A percentile compares a stretch with the other conserved stretches of the same genome.
phyloP scores from a whole-genome alignment of 257 asterid genomes.

The Solanum megistacrolobum region DNA sequence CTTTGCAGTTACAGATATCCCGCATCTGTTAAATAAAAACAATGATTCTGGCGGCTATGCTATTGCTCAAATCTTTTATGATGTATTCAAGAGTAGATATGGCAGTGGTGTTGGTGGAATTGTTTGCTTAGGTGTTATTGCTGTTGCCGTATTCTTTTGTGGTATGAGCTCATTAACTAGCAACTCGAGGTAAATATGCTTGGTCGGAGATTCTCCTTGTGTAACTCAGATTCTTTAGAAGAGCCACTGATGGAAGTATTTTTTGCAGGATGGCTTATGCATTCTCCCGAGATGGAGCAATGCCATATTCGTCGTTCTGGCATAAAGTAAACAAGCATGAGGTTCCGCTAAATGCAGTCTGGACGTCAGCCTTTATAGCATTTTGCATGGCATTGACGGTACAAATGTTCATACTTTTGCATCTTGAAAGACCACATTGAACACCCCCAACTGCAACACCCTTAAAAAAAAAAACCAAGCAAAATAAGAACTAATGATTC shows the following conservation, averaged over 20 bases:
- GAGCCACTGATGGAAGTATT: background rate
- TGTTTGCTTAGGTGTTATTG: conserved; percentile 54
- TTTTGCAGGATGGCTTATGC: conserved; percentile 82
- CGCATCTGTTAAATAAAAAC: conserved; percentile 45
- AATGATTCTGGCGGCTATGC: conserved; percentile 94
- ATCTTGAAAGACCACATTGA: background rate
- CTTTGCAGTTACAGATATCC: conserved; percentile 77
- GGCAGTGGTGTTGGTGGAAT: conserved; percentile 84
- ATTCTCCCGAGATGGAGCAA: conserved; percentile 96
- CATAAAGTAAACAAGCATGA: conserved; percentile 83
- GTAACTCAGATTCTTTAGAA: background rate
- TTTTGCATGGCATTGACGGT: conserved; percentile 99
- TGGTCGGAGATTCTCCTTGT: background rate
- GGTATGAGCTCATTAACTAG: conserved; percentile 94
- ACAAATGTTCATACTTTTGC: background rate
- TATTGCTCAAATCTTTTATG: conserved; percentile 79
- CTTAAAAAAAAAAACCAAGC: background rate
- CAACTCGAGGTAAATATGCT: conserved; percentile 67
- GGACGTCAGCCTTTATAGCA: conserved; percentile 73
- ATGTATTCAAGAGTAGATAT: conserved; percentile 61
- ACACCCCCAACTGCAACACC: background rate
- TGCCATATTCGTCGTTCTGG: conserved; percentile 84
- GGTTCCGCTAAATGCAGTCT: conserved; percentile 82
- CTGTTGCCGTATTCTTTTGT: conserved; percentile 85
- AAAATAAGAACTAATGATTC: background rate